These are phyloP conservation scores for Neoascochyta sp. DNA, from an alignment of 2,329 filamentous ascomycete genomes.

Conservation along the genomic window DNA sequence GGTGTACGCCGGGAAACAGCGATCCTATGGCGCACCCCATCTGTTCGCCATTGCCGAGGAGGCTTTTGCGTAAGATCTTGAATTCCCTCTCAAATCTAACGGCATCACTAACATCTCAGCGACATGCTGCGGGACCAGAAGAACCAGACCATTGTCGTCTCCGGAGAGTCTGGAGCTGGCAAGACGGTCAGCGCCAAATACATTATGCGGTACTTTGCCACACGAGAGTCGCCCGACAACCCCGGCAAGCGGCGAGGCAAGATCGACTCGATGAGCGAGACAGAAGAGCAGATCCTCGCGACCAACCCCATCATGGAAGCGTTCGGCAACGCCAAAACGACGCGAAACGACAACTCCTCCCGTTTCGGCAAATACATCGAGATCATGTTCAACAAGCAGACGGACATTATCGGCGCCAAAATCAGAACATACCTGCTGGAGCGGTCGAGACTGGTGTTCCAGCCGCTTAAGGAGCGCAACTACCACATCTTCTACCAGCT, in stretches of 20 bases:
- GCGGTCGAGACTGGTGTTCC: slow-evolving; percentile 92
- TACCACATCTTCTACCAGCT: slow-evolving; percentile 99
- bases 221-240: slow-evolving; percentile 87
- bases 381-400: slow-evolving; percentile 96
- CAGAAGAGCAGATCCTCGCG: slow-evolving; percentile 95
- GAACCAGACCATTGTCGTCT: slow-evolving; percentile 99
- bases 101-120: slow-evolving; percentile 46
- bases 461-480: slow-evolving; percentile 94
- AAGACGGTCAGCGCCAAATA: slow-evolving; percentile 99
- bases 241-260: slow-evolving; percentile 75
- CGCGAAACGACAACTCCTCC: slow-evolving; percentile 97
- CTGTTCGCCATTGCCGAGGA: slow-evolving; percentile 98
- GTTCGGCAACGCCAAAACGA: slow-evolving; percentile 99
- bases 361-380: slow-evolving; percentile 99
- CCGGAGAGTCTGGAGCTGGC: slow-evolving; percentile 95
- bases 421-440: slow-evolving; percentile 95
- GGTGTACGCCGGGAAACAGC: slow-evolving; percentile 94
- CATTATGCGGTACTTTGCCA: slow-evolving; percentile 99
- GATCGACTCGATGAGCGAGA: slow-evolving; percentile 84
- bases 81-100: slow-evolving; percentile 13
- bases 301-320: slow-evolving; percentile 99
- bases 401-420: slow-evolving; percentile 95
- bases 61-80: slow-evolving; percentile 76
- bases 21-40: slow-evolving; percentile 94
- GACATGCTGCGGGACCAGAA: slow-evolving; percentile 95